These are phyloP conservation scores for Mycena indigotica DNA, from an alignment of 768 basidiomycete species.

Conservation along the genomic window DNA sequence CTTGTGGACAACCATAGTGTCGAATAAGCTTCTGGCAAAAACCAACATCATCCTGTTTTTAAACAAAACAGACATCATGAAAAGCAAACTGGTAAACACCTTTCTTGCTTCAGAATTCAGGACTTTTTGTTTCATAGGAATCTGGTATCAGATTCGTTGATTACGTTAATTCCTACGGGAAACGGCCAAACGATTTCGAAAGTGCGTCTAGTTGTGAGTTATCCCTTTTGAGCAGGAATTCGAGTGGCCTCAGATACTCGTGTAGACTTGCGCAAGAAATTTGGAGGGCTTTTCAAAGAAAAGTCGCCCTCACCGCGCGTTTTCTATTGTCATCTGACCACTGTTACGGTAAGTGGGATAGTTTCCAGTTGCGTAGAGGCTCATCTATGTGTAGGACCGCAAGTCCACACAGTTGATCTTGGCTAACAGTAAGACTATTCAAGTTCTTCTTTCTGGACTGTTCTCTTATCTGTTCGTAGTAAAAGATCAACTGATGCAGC, in stretches of 20 bases:
- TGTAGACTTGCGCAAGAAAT: constrained; percentile 47
- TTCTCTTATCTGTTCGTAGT: constrained; percentile 31
- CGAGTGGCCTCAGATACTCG: too few species aligned
- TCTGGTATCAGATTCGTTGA: constrained; percentile 65
- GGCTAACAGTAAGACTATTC: constrained; percentile 40
- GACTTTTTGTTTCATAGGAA: constrained; percentile 19
- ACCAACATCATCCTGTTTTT: constrained; percentile 80
- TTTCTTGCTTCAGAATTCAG: neutral
- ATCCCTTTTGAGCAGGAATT: too few species aligned
- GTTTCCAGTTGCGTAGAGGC: neutral
- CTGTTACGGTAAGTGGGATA: constrained; percentile 55
- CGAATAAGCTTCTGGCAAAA: constrained; percentile 67
- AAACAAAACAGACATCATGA: constrained; percentile 80
- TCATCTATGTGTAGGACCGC: constrained; percentile 47
- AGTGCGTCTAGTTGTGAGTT: constrained; percentile 66
- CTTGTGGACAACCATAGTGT: constrained; percentile 73
- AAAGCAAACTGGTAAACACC: constrained; percentile 51
- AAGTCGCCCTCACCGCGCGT: constrained; percentile 46
- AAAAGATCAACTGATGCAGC: constrained; percentile 49
- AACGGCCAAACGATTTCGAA: constrained; percentile 69
- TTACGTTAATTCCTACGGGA: constrained; percentile 72
- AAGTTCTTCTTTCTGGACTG: neutral
- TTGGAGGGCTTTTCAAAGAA: constrained; percentile 37
- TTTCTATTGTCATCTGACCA: constrained; percentile 69
- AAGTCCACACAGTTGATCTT: constrained; percentile 58